Base-by-base conservation (phyloP, 2,329 filamentous ascomycete genomes). In the Trichoderma oligosporum region DNA sequence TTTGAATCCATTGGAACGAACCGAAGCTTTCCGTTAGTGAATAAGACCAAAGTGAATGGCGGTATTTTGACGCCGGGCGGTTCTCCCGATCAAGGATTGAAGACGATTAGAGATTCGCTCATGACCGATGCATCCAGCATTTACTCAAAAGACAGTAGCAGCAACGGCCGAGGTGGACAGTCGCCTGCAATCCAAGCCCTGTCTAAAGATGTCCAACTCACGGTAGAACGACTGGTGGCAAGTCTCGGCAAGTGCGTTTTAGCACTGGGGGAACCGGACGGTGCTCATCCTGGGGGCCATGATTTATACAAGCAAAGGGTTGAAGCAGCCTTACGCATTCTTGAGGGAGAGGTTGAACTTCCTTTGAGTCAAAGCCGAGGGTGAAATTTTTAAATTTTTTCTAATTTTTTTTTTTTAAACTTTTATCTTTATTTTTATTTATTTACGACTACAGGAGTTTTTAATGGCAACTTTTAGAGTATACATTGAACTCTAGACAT, bases 291-390 rank as follows among this genome's bases (percentile, higher is more conserved):
- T 60, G 82, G 89, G 63, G 81, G 79, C 48, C 78, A 85, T 57
- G 77, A 86, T 55, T 77, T 86, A 59, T 84, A 88, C 70, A 78
- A 90, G 59, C 77, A 87, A 61, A 80, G 88, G 63, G 79, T 96
- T 49, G 89, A 95, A 63, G 82, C 84, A 52, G 91, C 91, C 4
- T 83, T 85, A 59, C 79, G 82, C 52, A 81, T 89, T 3, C 76
- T 96, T 27, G 89, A 93, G 63, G 89, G 89, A 4, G 80, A 58
- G 12, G 25, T 56, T 52, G 55, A 62, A 57, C 27, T 27, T 22
- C 33, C 46, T 18, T n/a, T 57, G 53, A 60, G 25, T 20, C 7
- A 16, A 38, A 11, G 1, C 11, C 11, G 16, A 6, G 5, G 14
- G 27, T 20, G 16, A 31, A 27, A 22, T n/a, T n/a, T n/a, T n/a